These are phyloP conservation scores for Komagataella populi DNA, from an alignment of 805 yeast genomes.

Conservation along the genomic window DNA sequence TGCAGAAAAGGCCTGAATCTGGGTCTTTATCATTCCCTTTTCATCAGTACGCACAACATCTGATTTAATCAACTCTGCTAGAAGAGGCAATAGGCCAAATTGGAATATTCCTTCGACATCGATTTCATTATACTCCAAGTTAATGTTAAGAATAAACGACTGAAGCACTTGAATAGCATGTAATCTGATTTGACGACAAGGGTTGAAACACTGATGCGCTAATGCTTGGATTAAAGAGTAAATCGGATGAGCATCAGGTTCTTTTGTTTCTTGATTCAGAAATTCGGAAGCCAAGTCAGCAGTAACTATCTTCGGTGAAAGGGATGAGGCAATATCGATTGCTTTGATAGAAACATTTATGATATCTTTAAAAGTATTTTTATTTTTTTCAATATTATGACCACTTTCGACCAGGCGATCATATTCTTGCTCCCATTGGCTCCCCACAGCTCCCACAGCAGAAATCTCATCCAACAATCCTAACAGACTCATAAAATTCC, in stretches of 20 bases:
- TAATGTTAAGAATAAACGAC: conserved; percentile 25
- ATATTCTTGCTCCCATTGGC: conserved; percentile 59
- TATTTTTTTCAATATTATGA: conserved; percentile 23
- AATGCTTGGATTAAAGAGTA: conserved; percentile 68
- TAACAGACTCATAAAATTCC: conserved; percentile 49
- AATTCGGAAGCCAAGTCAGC: conserved; percentile 20
- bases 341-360: conserved; percentile 49
- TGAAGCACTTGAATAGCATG: conserved; percentile 55
- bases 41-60: conserved; percentile 50
- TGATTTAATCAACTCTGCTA: conserved; percentile 52
- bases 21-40: conserved; percentile 49
- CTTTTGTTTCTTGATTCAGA: conserved; percentile 12
- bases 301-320: conserved; percentile 23
- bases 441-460: conserved; percentile 68
- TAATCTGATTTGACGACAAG: conserved; percentile 63
- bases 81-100: conserved; percentile 60
- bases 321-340: conserved; percentile 41
- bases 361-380: conserved; percentile 37
- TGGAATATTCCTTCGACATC: conserved; percentile 47
- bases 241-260: conserved; percentile 20
- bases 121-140: conserved; percentile 19
- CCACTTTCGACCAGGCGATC: conserved; percentile 30
- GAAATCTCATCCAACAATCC: conserved; percentile 72
- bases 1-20: conserved; percentile 51
- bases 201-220: conserved; percentile 82